Percentiles rank a stretch among this genome's conserved stretches.
phyloP scores from a whole-genome alignment of 1,284 basidiomycete genomes.

The Cutaneotrichosporon sp. region DNA sequence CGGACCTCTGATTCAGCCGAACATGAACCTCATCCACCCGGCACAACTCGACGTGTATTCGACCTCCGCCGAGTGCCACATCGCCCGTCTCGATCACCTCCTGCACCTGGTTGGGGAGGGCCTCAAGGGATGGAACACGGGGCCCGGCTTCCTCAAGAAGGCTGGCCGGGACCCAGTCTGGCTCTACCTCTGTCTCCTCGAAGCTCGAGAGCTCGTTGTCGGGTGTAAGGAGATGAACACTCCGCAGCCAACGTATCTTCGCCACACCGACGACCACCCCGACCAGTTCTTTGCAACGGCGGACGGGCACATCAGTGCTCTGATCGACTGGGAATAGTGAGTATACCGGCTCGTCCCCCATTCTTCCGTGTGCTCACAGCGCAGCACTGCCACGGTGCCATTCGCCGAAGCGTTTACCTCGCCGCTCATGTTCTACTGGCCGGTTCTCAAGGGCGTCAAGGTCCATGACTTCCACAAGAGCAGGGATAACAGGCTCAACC shows the following conservation, averaged over 20 bases:
- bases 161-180: not conserved
- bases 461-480: not conserved
- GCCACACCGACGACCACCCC: not conserved
- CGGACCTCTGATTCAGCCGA: not conserved
- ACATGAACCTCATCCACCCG: too few relatives aligned
- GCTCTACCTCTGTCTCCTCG: not conserved
- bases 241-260: not conserved
- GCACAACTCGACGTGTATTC: not conserved
- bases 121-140: not conserved
- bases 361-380: not conserved
- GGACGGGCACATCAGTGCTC: not conserved
- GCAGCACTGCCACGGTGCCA: not conserved
- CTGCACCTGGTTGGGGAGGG: not conserved
- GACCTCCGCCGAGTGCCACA: not conserved
- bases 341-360: not conserved
- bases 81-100: not conserved
- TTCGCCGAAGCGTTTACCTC: not conserved
- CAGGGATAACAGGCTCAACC: not conserved
- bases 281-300: not conserved
- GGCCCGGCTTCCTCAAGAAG: too few relatives aligned
- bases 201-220: not conserved
- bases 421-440: not conserved
- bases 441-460: not conserved
- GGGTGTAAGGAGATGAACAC: not conserved
- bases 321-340: not conserved